phyloP scores from a whole-genome alignment of 2,329 filamentous ascomycete species.

The Scedosporium dehoogii region DNA sequence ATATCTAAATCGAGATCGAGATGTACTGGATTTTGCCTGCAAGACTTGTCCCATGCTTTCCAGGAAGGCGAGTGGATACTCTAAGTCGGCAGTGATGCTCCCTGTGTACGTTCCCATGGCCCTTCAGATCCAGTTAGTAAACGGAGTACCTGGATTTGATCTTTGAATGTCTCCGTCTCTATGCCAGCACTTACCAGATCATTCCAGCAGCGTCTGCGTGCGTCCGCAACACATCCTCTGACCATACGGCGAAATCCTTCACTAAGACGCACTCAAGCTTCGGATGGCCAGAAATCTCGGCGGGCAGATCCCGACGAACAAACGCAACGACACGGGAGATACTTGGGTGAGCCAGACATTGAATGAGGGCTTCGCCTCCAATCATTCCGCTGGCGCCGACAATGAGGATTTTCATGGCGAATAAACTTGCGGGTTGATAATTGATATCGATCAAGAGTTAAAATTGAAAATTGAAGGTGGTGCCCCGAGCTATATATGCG shows the following conservation, averaged over 20 bases:
- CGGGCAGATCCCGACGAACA: constrained; percentile 17
- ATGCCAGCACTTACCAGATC: constrained; percentile 16
- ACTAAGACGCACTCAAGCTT: constrained; percentile 15
- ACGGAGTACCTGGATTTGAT: neutral
- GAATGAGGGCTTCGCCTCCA: constrained; percentile 20
- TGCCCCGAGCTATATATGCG: too few species aligned
- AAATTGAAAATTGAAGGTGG: too few species aligned
- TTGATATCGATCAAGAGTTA: too few species aligned
- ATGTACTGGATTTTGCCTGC: neutral
- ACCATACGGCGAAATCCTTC: constrained; percentile 16
- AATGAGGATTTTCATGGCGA: constrained; percentile 24
- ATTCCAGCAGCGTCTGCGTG: constrained; percentile 18
- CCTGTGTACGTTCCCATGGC: neutral
- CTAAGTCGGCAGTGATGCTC: neutral
- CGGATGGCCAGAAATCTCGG: constrained; percentile 5
- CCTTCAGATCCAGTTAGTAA: neutral
- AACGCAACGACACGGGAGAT: constrained; percentile 21
- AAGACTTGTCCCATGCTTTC: neutral
- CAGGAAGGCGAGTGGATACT: neutral
- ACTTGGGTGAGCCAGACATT: constrained; percentile 20
- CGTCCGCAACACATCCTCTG: constrained; percentile 14
- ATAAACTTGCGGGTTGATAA: too few species aligned
- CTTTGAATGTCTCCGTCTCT: neutral
- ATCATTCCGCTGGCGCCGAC: constrained; percentile 23
- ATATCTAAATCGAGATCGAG: constrained; percentile 16